Base-by-base conservation (phyloP, 768 basidiomycete species). In the Boletus pseudopeckii region DNA sequence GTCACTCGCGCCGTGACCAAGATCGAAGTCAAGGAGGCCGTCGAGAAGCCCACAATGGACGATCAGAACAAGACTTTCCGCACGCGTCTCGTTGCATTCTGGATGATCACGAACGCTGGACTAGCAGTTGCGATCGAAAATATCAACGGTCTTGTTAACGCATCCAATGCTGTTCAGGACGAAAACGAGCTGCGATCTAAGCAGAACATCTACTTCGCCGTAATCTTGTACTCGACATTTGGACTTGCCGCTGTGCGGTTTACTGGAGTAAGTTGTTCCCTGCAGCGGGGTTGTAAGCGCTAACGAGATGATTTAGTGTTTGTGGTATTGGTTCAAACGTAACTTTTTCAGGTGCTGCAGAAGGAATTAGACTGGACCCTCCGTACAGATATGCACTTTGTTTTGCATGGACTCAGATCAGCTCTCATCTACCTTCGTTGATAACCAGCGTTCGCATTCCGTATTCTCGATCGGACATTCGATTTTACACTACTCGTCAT, bases 11-110 rank as follows among this genome's bases (percentile, higher is more conserved):
- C 92, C 1, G 80, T 94, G 54, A 88, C 89, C 41, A 88, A 90
- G 70, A 60, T 87, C 52, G 76, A 82, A 14, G 75, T 75, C 37
- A 83, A 84, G 57, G 89, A 92, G 51, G 82, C 64, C 0, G 48
- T 77, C 3, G 90, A 92, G 70, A 88, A 87, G 66, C 92, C 92
- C 5, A 92, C 83, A 1, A 77, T 87, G 79, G 92, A 95, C 66
- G 92, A 95, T 64, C 77, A 86, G 71, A 94, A 94, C 75, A 88
- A 85, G 74, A 94, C 92, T 13, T 95, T 95, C 87, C 84, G 92
- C 53, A 94, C 92, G 3, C 86, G 92, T 45, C 77, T 94, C 22
- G 90, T 93, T 40, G 82, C 86, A 13, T 75, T 80, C 50, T 92
- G 92, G 92, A 88, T 92, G 82, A 72, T 88, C 45, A 58, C 70